Conservation (phyloP, 2,329 filamentous ascomycete species). For the Fusarium temperatum region DNA sequence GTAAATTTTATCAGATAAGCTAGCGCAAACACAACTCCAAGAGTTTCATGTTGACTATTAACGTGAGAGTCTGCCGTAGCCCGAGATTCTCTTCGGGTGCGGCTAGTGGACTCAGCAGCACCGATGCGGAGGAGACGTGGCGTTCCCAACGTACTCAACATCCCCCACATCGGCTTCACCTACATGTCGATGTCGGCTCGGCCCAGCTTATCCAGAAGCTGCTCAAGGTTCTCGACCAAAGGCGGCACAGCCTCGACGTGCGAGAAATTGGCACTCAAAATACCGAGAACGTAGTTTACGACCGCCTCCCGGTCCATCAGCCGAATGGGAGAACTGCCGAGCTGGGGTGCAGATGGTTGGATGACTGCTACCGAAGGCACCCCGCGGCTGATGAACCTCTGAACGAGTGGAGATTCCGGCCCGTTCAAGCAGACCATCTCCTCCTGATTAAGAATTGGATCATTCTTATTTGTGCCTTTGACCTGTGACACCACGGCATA, state of each 20-base stretch:
- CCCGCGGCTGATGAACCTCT: neutral
- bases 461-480: neutral
- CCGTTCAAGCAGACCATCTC: neutral
- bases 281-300: neutral
- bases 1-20: accelerated
- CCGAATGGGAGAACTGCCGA: neutral
- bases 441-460: neutral
- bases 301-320: neutral
- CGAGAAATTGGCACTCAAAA: neutral
- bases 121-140: neutral
- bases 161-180: neutral
- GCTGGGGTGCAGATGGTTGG: neutral
- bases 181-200: neutral
- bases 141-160: neutral
- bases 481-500: neutral
- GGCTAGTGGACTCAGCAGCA: neutral
- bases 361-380: neutral
- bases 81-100: too few relatives aligned
- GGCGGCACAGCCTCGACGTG: neutral
- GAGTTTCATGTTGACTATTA: accelerated
- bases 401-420: neutral
- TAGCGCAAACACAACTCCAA: neutral
- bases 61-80: neutral
- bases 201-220: neutral
- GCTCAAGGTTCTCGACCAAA: neutral